Base-by-base conservation (phyloP, 345 rosid genomes). In the Hibiscus tridactylites region DNA sequence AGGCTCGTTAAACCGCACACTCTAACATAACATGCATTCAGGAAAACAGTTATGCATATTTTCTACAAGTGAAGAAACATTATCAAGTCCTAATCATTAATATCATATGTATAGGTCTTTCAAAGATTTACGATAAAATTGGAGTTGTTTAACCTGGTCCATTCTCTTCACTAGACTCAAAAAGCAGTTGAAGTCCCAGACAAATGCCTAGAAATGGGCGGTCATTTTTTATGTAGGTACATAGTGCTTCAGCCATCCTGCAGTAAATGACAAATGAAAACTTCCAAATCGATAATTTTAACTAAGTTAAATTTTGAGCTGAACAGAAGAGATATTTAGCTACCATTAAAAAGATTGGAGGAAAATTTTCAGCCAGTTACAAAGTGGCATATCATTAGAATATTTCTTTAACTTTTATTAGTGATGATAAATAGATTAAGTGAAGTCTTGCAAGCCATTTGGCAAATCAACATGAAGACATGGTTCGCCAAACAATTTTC, bases 121-220 rank as follows among this genome's bases (percentile, higher is more conserved):
- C 58, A 49, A 46, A 28, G 13, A 26, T 47, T 15, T 67, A 67
- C 57, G 28, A 67, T 15, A 42, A 44, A 3, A 11, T 17, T 56
- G 3, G 24, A 65, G 33, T 44, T 16, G 4, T 47, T 26, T 74
- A 42, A 88, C 99, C 96, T 74, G 81, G 91, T 75, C 98, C 99
- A 79, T 92, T 88, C 85, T 96, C 99, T 65, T 87, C 90, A 64
- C 99, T 96, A 37, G 84, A 89, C 65, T 92, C 90, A 76, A 96
- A 96, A 62, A 91, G 98, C 15, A 92, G 83, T 67, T 92, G 98
- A 79, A 96, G 87, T 7, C 99, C 99, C 71, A 96, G 96, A 80
- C 99, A 92, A 65, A 96, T 96, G 78, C 99, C 98, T 75, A 96
- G 81, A 80, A 96, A 96, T 1, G 97, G 99, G 66, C 95, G 94